Conservation (phyloP, 2,329 filamentous ascomycete genomes). For the Penicillium paneum region DNA sequence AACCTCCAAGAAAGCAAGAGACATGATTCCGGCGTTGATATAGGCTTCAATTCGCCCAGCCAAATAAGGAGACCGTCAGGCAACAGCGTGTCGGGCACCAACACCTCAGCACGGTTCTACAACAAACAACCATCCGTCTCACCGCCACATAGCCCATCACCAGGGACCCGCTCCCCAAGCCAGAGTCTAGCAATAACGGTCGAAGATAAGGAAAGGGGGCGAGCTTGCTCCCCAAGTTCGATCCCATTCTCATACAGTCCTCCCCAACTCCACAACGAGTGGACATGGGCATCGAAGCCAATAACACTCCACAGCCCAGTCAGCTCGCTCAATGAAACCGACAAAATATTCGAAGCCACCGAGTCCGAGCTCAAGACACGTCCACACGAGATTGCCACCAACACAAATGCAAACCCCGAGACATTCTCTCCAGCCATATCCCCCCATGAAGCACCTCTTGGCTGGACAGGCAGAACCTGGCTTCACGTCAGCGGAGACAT, state of each 20-base stretch:
- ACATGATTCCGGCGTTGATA: slow-evolving; percentile 16
- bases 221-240: slow-evolving; percentile 12
- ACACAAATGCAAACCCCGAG: not conserved
- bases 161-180: not conserved
- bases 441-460: slow-evolving; percentile 1
- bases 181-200: slow-evolving; percentile 10
- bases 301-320: not conserved
- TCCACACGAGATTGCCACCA: not conserved
- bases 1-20: not conserved
- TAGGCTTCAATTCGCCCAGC: not conserved
- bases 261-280: slow-evolving; percentile 8
- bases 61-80: not conserved
- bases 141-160: slow-evolving; percentile 2
- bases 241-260: slow-evolving; percentile 21
- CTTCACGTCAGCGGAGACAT: slow-evolving; percentile 12
- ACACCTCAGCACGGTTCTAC: slow-evolving; percentile 17
- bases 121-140: slow-evolving; percentile 8
- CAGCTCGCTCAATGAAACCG: slow-evolving; percentile 1
- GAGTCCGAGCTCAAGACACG: not conserved
- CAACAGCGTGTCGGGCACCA: slow-evolving; percentile 1
- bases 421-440: not conserved
- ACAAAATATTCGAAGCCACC: not conserved
- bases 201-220: slow-evolving; percentile 1
- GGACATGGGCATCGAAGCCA: slow-evolving; percentile 5
- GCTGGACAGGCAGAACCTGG: slow-evolving; percentile 13